A percentile compares a stretch with the other conserved stretches of the same genome.
These are phyloP conservation scores for Mikania micrantha DNA, from an alignment of 129 eudicot genomes.

Conservation along the genomic window DNA sequence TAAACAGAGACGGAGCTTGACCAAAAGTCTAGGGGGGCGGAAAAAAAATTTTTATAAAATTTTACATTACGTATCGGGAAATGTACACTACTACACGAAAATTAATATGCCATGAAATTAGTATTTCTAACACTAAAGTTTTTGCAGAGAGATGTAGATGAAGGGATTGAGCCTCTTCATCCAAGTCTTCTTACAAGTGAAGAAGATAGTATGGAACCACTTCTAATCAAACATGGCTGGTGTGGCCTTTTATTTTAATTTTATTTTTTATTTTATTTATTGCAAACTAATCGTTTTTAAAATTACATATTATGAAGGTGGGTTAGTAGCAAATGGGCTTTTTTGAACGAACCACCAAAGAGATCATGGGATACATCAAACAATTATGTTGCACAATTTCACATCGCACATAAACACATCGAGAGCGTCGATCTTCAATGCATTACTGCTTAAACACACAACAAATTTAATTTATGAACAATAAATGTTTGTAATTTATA, in stretches of 20 bases:
- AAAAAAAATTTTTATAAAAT: too few species aligned
- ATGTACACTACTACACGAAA: too few species aligned
- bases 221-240: conserved; percentile 33
- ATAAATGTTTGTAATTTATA: not conserved
- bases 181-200: not conserved
- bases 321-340: conserved; percentile 35
- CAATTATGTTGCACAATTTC: conserved; percentile 27
- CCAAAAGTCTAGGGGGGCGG: too few species aligned
- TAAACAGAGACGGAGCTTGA: too few species aligned
- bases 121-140: too few species aligned
- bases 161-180: conserved; percentile 12
- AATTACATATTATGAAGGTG: conserved; percentile 10
- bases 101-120: too few species aligned
- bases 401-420: conserved; percentile 19
- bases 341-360: conserved; percentile 28
- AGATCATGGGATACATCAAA: conserved; percentile 3
- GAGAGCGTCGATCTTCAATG: conserved; percentile 3
- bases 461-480: not conserved
- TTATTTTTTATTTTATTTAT: not conserved
- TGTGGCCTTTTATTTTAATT: not conserved
- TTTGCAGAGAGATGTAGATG: conserved; percentile 4
- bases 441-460: too few species aligned
- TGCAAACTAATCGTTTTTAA: not conserved
- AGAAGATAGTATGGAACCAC: conserved; percentile 29
- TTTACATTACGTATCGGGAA: too few species aligned